Evolutionary conservation across 306 rosid genomes (phyloP).

Genomic region (Quercus gilva): DNA sequence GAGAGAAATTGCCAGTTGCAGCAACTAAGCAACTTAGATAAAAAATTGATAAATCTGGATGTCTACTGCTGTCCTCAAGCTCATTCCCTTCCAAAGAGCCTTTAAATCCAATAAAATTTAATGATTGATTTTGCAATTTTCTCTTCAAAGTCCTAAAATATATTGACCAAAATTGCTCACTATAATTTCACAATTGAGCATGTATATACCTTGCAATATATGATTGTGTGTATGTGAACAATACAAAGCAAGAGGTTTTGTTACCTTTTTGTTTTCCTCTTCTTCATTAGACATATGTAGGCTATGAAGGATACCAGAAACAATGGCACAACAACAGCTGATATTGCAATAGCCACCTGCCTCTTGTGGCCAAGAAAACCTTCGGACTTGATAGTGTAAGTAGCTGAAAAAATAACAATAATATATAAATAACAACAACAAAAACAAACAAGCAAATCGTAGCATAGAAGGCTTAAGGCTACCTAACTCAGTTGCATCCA

Average conservation of each 20-base stretch:
- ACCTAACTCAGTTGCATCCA: slow-evolving; percentile 15
- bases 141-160: no score
- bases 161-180: no score
- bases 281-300: neutral
- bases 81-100: neutral
- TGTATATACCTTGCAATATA: no score
- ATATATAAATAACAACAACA: neutral
- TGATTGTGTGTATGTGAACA: no score
- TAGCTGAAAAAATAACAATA: neutral
- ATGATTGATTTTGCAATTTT: no score
- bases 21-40: neutral
- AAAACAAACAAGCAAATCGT: neutral
- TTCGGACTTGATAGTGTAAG: neutral
- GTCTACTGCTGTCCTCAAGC: no score
- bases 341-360: neutral
- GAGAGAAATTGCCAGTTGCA: no score
- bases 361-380: neutral
- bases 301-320: neutral
- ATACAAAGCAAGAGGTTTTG: neutral
- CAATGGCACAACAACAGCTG: neutral
- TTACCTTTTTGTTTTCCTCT: neutral
- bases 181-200: no score
- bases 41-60: slow-evolving; percentile 1
- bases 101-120: no score
- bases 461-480: neutral